phyloP scores from a whole-genome alignment of 2,329 filamentous ascomycete species.

The Hymenoscyphus repandus region DNA sequence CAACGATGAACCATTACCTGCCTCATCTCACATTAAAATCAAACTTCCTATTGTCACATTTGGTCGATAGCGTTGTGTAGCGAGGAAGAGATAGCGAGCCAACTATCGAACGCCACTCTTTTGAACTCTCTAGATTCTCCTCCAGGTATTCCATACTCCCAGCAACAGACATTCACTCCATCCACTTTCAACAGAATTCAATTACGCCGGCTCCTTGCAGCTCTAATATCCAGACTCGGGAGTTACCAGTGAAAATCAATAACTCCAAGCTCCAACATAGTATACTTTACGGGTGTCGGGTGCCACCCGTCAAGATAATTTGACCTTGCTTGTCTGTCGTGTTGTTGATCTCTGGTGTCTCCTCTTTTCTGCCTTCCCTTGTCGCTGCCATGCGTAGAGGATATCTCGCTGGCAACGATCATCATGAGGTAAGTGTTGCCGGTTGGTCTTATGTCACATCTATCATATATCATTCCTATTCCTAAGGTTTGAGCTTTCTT shows the following conservation, averaged over 20 bases:
- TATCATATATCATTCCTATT: constrained; percentile 5
- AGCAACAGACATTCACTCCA: neutral
- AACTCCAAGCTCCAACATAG: neutral
- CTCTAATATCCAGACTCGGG: constrained; percentile 4
- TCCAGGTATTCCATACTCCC: neutral
- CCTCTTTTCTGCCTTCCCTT: neutral
- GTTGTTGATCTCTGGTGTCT: neutral
- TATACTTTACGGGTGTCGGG: constrained; percentile 1
- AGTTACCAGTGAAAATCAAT: neutral
- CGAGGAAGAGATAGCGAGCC: neutral
- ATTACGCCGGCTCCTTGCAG: constrained; percentile 2
- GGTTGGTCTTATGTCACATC: constrained; percentile 4
- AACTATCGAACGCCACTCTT: constrained; percentile 4
- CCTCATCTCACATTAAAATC: constrained; percentile 1
- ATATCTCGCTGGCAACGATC: neutral
- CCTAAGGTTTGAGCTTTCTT: neutral
- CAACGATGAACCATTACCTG: neutral
- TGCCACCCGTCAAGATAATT: neutral
- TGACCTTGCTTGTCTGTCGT: neutral
- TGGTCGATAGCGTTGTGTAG: constrained; percentile 1
- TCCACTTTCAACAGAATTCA: neutral
- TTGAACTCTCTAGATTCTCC: neutral
- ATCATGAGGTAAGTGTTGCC: neutral
- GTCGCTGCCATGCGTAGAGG: constrained; percentile 10
- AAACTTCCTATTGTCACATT: neutral